Evolutionary conservation across 179 eudicot species (phyloP).

Genomic region (Camellia oleifera): DNA sequence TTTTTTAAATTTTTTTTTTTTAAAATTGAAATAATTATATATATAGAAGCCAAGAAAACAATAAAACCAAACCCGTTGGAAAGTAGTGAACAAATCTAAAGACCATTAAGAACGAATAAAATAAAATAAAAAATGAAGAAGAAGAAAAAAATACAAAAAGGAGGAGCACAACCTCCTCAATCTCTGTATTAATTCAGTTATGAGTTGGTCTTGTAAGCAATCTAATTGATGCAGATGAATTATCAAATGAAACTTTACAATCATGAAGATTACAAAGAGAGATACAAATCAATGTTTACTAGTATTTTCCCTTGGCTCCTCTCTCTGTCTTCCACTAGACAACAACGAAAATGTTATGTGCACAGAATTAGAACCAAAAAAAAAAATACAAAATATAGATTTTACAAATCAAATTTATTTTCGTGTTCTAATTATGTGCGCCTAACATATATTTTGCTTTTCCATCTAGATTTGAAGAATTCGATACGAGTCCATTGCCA

Average conservation of each 20-base stretch:
- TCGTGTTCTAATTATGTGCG: too few relatives aligned
- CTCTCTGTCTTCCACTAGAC: constrained; percentile 11
- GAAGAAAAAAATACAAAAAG: background rate
- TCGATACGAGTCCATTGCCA: background rate
- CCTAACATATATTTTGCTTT: too few relatives aligned
- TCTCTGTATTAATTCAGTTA: background rate
- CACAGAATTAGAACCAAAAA: too few relatives aligned
- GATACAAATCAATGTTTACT: background rate
- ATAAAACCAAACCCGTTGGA: background rate
- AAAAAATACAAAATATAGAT: too few relatives aligned
- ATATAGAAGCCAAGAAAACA: background rate
- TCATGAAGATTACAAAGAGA: constrained; percentile 1
- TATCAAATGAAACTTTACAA: constrained; percentile 10
- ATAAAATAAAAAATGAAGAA: background rate
- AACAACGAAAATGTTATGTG: too few relatives aligned
- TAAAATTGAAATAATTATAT: constrained; percentile 10
- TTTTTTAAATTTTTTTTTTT: too few relatives aligned
- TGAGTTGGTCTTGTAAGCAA: background rate
- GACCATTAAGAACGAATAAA: background rate
- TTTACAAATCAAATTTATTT: too few relatives aligned
- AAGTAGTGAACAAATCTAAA: background rate
- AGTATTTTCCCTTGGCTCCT: constrained; percentile 12
- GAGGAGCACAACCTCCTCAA: background rate
- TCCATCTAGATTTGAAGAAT: background rate
- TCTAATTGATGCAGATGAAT: background rate